A percentile compares a stretch with the other conserved stretches of the same genome.
phyloP scores from a whole-genome alignment of 2,329 filamentous ascomycete species.

The Endothia cerciana region DNA sequence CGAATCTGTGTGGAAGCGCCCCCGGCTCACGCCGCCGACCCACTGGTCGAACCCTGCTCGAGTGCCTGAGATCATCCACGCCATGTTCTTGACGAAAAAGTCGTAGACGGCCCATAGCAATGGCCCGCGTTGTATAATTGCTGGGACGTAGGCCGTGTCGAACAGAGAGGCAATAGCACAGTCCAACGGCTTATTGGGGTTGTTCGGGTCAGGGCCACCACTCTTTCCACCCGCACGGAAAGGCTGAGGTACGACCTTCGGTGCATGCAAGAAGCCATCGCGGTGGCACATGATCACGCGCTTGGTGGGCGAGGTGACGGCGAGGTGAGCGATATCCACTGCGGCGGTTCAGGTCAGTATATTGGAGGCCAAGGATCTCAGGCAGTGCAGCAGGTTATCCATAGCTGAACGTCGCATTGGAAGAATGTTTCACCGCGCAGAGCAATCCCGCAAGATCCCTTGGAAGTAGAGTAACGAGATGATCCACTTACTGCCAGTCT shows the following conservation, averaged over 20 bases:
- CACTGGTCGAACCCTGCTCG: constrained; percentile 52
- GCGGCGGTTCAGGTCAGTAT: neutral
- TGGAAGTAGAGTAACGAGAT: neutral
- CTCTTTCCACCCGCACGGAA: constrained; percentile 30
- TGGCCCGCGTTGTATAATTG: constrained; percentile 46
- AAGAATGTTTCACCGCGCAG: neutral
- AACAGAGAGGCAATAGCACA: constrained; percentile 52
- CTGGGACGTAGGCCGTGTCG: constrained; percentile 56
- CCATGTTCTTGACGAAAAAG: constrained; percentile 47
- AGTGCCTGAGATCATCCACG: constrained; percentile 50
- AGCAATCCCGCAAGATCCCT: neutral
- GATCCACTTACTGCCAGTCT: constrained; percentile 37
- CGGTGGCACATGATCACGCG: constrained; percentile 44
- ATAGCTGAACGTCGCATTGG: neutral
- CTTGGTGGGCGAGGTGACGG: constrained; percentile 41
- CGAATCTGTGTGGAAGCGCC: constrained; percentile 43
- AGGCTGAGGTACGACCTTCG: constrained; percentile 37
- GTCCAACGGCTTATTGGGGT: constrained; percentile 51
- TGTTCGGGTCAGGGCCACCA: constrained; percentile 27
- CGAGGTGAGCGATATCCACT: constrained; percentile 42
- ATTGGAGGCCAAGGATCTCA: neutral
- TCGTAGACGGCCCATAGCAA: constrained; percentile 53
- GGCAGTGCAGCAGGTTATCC: neutral
- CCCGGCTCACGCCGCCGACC: constrained; percentile 47
- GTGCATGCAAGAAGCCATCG: constrained; percentile 43